Percentiles rank a stretch among this genome's conserved stretches.
Evolutionary conservation across 768 basidiomycete genomes (phyloP).

Genomic region (Fomitopsis pulvina): DNA sequence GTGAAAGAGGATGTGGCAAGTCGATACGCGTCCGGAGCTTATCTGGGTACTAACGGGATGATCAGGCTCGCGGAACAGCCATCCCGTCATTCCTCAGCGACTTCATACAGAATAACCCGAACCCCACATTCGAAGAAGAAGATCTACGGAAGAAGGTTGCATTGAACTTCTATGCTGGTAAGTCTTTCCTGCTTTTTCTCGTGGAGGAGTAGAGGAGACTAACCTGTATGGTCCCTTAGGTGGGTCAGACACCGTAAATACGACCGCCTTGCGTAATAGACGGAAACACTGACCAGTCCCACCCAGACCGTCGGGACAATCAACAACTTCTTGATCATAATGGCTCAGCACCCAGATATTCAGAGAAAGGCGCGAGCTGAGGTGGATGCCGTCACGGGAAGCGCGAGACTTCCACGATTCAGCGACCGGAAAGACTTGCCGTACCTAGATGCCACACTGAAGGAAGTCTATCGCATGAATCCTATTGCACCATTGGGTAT

Average conservation of each 20-base stretch:
- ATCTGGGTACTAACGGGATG: background rate
- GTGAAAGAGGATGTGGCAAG: background rate
- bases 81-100: conserved; percentile 14
- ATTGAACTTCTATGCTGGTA: background rate
- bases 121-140: conserved; percentile 8
- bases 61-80: conserved; percentile 13
- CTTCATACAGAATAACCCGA: conserved; percentile 9
- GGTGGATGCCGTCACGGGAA: conserved; percentile 23
- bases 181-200: background rate
- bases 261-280: background rate
- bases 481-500: conserved; percentile 22
- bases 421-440: conserved; percentile 20
- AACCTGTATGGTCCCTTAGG: background rate
- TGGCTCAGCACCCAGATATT: conserved; percentile 23
- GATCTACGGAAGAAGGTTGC: background rate
- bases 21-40: background rate
- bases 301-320: conserved; percentile 10
- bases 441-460: conserved; percentile 18
- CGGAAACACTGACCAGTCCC: too few relatives aligned
- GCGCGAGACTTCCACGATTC: conserved; percentile 19
- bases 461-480: conserved; percentile 24
- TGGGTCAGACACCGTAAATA: conserved; percentile 1
- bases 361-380: conserved; percentile 25
- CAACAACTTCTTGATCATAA: conserved; percentile 26
- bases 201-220: background rate